phyloP scores from a whole-genome alignment of 176 grass and related monocot genomes.

The Carex cristatella region DNA sequence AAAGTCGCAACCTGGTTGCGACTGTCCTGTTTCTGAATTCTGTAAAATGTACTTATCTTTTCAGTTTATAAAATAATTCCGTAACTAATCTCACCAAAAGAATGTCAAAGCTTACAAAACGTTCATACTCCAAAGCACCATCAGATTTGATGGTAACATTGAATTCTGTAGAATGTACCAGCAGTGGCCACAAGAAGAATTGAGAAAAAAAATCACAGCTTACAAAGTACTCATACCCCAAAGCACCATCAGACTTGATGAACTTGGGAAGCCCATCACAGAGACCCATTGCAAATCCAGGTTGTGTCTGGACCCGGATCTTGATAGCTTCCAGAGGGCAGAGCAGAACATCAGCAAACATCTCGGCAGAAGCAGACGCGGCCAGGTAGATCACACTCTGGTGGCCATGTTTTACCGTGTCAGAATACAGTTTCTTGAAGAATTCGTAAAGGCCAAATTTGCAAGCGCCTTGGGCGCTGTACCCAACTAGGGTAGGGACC shows the following conservation, averaged over 20 bases:
- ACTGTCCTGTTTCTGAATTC: background rate
- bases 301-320: slow-evolving; percentile 72
- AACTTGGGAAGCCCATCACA: slow-evolving; percentile 71
- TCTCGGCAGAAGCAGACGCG: slow-evolving; percentile 67
- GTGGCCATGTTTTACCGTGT: slow-evolving; percentile 42
- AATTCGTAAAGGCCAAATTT: slow-evolving; percentile 96
- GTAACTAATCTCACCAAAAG: background rate
- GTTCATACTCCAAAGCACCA: slow-evolving; percentile 62
- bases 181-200: slow-evolving; percentile 12
- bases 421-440: slow-evolving; percentile 78
- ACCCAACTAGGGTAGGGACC: slow-evolving; percentile 78
- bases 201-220: background rate
- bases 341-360: slow-evolving; percentile 70
- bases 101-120: slow-evolving; percentile 4
- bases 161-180: background rate
- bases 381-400: slow-evolving; percentile 66
- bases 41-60: background rate
- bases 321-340: slow-evolving; percentile 96
- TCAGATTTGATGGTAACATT: slow-evolving; percentile 33
- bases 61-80: background rate
- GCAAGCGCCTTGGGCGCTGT: slow-evolving; percentile 71
- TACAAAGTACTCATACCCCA: slow-evolving; percentile 52
- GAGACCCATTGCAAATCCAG: slow-evolving; percentile 58
- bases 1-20: background rate
- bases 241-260: slow-evolving; percentile 64